phyloP scores from a whole-genome alignment of 306 rosid species.

The Acacia acuminata region DNA sequence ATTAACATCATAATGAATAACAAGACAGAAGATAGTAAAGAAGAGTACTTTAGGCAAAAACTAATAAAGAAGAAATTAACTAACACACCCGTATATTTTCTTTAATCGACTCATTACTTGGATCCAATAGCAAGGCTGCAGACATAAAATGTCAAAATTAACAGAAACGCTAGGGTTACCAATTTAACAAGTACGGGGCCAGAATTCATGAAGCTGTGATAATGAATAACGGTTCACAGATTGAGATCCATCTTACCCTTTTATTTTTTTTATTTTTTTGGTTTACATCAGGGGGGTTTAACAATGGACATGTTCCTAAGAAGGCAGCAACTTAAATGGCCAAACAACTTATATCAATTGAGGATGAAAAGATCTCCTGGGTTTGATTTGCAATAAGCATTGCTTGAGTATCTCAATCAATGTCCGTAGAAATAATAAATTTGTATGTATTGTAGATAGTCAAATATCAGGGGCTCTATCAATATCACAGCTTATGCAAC shows the following conservation, averaged over 20 bases:
- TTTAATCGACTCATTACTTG: conserved; percentile 73
- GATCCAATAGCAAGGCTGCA: conserved; percentile 91
- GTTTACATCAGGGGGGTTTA: background rate
- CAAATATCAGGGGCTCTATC: background rate
- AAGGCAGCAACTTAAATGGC: too few relatives aligned
- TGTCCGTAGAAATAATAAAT: too few relatives aligned
- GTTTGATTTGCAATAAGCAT: background rate
- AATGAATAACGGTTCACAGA: background rate
- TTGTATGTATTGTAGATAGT: background rate
- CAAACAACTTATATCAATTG: too few relatives aligned
- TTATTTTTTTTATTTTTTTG: background rate
- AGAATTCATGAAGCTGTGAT: background rate
- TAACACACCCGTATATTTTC: conserved; percentile 83
- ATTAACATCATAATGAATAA: conserved; percentile 19
- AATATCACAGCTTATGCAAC: background rate
- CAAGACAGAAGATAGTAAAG: background rate
- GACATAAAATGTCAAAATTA: conserved; percentile 24
- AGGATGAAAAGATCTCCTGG: too few relatives aligned
- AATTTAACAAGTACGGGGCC: conserved; percentile 20
- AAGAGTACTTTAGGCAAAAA: conserved; percentile 3
- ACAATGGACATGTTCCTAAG: too few relatives aligned
- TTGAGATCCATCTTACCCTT: background rate
- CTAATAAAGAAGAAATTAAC: background rate
- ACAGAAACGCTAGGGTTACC: background rate
- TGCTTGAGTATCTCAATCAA: conserved; percentile 2